Percentiles rank a stretch among this genome's conserved stretches.
Evolutionary conservation across 768 basidiomycete species (phyloP).

Genomic region (Russula olivacea): DNA sequence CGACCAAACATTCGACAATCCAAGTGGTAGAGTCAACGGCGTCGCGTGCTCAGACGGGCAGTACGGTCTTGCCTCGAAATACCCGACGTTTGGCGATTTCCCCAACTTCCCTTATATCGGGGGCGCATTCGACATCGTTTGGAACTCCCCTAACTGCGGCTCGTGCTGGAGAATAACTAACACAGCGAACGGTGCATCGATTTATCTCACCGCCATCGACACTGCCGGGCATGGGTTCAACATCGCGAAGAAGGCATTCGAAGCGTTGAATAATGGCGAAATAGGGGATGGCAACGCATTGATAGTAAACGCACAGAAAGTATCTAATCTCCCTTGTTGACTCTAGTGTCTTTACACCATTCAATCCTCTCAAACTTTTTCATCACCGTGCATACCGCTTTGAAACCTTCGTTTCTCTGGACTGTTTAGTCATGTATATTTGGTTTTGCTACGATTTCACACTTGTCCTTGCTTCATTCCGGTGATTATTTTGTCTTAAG

Average conservation of each 20-base stretch:
- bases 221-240: slow-evolving; percentile 39
- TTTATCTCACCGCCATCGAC: slow-evolving; percentile 51
- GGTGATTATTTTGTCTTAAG: too few relatives aligned
- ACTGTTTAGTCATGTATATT: not conserved
- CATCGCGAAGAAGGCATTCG: slow-evolving; percentile 32
- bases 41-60: slow-evolving; percentile 49
- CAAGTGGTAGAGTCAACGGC: slow-evolving; percentile 34
- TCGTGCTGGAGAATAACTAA: slow-evolving; percentile 56
- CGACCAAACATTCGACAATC: slow-evolving; percentile 48
- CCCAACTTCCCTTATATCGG: slow-evolving; percentile 58
- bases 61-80: slow-evolving; percentile 45
- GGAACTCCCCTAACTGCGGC: slow-evolving; percentile 49
- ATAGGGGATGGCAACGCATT: slow-evolving; percentile 23
- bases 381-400: not conserved
- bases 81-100: slow-evolving; percentile 44
- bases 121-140: slow-evolving; percentile 46
- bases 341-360: not conserved
- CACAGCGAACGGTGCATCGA: slow-evolving; percentile 34
- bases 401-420: not conserved
- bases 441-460: not conserved
- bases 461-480: not conserved
- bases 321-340: slow-evolving; percentile 27
- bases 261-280: slow-evolving; percentile 29
- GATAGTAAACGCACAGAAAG: slow-evolving; percentile 29
- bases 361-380: not conserved